Conservation (phyloP, 1,284 basidiomycete species). For the Naganishia sp. region DNA sequence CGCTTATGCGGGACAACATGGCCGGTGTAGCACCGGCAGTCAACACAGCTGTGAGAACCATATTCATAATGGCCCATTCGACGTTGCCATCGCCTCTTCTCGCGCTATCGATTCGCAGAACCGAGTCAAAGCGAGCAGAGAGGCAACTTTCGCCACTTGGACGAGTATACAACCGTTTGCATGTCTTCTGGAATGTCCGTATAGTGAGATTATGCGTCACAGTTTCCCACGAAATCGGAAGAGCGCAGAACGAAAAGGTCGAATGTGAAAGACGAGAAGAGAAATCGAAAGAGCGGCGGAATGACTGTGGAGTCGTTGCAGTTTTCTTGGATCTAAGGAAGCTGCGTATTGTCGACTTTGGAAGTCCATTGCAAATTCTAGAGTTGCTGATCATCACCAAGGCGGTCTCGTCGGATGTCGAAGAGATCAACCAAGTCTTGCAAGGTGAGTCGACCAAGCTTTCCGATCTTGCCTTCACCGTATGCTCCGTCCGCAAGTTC, state of each 20-base stretch:
- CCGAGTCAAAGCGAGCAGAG: too few relatives aligned
- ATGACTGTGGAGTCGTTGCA: not conserved
- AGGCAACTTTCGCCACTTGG: not conserved
- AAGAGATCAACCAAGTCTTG: conserved; percentile 26
- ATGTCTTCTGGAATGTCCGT: not conserved
- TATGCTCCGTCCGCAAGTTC: conserved; percentile 51
- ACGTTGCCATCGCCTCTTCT: too few relatives aligned
- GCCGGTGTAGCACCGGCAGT: too few relatives aligned
- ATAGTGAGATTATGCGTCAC: not conserved
- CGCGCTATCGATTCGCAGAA: too few relatives aligned
- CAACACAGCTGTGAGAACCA: too few relatives aligned
- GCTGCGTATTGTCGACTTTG: not conserved
- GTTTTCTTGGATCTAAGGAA: not conserved
- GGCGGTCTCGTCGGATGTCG: conserved; percentile 17
- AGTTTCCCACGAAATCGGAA: not conserved
- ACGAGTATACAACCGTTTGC: not conserved
- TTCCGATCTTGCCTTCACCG: conserved; percentile 51
- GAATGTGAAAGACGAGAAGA: too few relatives aligned
- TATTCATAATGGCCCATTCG: too few relatives aligned
- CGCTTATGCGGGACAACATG: too few relatives aligned
- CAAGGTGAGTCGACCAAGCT: conserved; percentile 34
- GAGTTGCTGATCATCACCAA: not conserved
- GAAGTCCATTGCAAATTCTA: not conserved
- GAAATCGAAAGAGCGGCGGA: not conserved
- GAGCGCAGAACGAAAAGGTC: not conserved